Evolutionary conservation across 116 monocot species (phyloP), one percentile per base, ranked within the genome.

Genomic region (Cymodocea nodosa): DNA sequence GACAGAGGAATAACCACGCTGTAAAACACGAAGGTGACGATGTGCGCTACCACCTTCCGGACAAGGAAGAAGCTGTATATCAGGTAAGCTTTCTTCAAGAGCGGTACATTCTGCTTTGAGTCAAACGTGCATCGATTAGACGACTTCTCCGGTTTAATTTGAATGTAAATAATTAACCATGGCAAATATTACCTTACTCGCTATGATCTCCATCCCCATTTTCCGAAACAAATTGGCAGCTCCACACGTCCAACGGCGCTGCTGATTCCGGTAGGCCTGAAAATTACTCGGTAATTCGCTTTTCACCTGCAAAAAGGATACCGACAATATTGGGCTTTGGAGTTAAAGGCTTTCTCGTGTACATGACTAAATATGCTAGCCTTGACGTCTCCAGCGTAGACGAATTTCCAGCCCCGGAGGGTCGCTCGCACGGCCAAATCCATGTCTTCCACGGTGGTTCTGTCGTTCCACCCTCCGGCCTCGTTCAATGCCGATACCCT

Each of bases 401-500:
- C 40, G 67, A 94, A 94, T 70, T 87, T 84, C 94, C 94, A 94
- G n/a, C 94, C 87, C 50, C 72, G 68, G 0, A 94, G 86, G 60
- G 82, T 77, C 50, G 87, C 94, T 59, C 94, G 78, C 67, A 94
- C 83, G 19, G 94, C 87, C 60, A 94, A 79, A 56, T 94, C 94
- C 94, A 94, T 94, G 72, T 94, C 94, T 56, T 94, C 94, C 0
- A 94, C 94, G 15, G 89, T 94, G 5, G 94, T 94, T 67, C 89
- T 69, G 63, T 89, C 94, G 20, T 89, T 82, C 94, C 94, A 94
- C 15, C 94, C 89, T 51, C 94, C 94, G 30, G 85, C 82, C 51
- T 85, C 85, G 53, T 77, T 70, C 50, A 94, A 74, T 34, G 94
- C 87, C 71, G 87, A 77, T 63, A 87, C 76, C 70, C 94, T 76